Evolutionary conservation across 345 rosid species (phyloP).

Genomic region (Trapa bicornis): DNA sequence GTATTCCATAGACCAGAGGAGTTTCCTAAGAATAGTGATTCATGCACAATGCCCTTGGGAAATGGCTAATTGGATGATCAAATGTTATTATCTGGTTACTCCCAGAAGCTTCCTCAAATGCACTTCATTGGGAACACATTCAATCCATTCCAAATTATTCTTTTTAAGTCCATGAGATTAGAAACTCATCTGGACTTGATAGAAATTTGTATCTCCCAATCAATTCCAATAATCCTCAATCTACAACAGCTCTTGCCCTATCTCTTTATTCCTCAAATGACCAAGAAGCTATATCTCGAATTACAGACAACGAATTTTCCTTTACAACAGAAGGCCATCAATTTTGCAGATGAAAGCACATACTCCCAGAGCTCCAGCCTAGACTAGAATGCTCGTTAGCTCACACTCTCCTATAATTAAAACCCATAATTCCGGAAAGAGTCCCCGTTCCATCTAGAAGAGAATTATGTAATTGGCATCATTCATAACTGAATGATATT

Average conservation of each 20-base stretch:
- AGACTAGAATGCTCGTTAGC: background rate
- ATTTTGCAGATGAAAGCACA: background rate
- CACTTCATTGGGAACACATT: background rate
- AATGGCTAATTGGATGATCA: background rate
- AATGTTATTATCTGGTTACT: background rate
- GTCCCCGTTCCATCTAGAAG: background rate
- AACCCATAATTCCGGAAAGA: background rate
- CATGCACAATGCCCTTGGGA: background rate
- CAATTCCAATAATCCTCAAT: background rate
- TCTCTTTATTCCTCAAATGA: background rate
- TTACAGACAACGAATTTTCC: background rate
- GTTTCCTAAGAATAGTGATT: background rate
- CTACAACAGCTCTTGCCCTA: background rate
- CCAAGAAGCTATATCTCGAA: background rate
- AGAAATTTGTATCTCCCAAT: background rate
- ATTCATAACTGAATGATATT: background rate
- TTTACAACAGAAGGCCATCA: too few species aligned
- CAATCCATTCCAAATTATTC: background rate
- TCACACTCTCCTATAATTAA: background rate
- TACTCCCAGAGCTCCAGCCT: background rate
- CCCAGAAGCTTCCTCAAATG: background rate
- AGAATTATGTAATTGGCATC: background rate
- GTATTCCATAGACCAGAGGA: background rate
- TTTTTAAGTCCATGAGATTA: background rate
- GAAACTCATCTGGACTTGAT: background rate